Conservation (phyloP, 768 basidiomycete genomes). For the Candolleomyces aberdarensis region DNA sequence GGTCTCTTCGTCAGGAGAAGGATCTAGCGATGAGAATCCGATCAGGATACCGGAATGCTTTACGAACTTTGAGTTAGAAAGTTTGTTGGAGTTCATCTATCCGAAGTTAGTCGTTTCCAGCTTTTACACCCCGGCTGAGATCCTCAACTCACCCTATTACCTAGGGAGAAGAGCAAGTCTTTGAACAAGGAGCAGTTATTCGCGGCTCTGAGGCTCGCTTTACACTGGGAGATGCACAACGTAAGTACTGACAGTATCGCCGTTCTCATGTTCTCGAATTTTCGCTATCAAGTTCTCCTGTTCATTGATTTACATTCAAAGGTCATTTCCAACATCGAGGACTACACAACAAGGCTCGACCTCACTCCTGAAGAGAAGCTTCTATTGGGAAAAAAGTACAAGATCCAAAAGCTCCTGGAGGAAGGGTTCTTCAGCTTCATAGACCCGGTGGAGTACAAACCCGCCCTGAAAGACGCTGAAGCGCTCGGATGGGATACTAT, state of each 20-base stretch:
- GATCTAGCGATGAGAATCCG: background rate
- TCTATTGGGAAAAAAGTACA: background rate
- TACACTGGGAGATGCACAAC: background rate
- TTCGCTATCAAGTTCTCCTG: no score
- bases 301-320: background rate
- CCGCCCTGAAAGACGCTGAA: background rate
- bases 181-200: background rate
- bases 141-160: no score
- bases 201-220: background rate
- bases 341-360: background rate
- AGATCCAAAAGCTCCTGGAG: background rate
- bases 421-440: background rate
- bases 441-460: background rate
- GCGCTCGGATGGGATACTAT: background rate
- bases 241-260: background rate
- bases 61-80: background rate
- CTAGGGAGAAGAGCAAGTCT: background rate
- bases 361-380: background rate
- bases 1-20: background rate
- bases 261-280: no score
- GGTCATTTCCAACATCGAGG: background rate
- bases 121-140: background rate
- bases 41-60: background rate
- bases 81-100: background rate
- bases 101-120: background rate